Conservation (phyloP, 169 alveolate genomes). For the Plasmodium fragile region DNA sequence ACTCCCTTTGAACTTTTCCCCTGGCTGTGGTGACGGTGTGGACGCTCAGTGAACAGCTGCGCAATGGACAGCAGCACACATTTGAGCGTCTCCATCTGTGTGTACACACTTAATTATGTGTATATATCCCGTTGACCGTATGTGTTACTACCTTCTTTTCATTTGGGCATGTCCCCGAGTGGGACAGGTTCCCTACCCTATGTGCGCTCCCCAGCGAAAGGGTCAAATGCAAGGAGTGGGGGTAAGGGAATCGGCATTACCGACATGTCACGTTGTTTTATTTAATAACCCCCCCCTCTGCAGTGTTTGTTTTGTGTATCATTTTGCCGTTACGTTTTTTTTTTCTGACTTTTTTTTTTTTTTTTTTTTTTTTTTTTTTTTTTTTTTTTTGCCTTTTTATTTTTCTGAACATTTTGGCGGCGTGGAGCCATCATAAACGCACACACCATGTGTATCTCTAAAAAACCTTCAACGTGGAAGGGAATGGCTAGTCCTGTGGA, state of each 20-base stretch:
- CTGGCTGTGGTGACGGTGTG: neutral
- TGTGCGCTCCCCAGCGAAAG: neutral
- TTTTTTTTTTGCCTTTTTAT: neutral
- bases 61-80: neutral
- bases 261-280: neutral
- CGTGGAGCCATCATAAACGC: neutral
- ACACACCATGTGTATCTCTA: neutral
- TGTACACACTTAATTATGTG: neutral
- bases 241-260: neutral
- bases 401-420: neutral
- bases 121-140: neutral
- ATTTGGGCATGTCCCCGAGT: neutral
- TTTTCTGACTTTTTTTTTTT: neutral
- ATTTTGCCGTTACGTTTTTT: neutral
- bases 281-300: neutral
- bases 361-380: no score
- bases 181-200: neutral
- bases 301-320: neutral
- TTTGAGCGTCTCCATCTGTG: neutral
- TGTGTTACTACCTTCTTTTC: neutral
- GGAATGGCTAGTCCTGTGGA: neutral
- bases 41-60: neutral
- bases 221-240: neutral
- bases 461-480: neutral
- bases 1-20: neutral